A percentile compares a stretch with the other conserved stretches of the same genome.
These are phyloP conservation scores for Nemania sp. DNA, from an alignment of 2,329 filamentous ascomycete species.

Conservation along the genomic window DNA sequence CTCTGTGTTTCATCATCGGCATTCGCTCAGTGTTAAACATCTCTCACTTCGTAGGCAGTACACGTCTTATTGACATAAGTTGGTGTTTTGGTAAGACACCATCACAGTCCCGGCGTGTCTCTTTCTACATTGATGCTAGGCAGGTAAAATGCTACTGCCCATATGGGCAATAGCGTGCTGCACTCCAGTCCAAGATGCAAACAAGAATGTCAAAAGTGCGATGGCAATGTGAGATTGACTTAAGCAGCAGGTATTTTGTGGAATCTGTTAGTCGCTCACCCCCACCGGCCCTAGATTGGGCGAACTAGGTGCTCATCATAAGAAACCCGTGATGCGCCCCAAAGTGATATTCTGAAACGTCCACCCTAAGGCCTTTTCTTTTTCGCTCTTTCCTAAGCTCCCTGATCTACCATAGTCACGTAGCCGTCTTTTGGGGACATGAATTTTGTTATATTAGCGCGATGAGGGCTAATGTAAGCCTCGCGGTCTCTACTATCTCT, in stretches of 20 bases:
- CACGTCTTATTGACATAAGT: conserved; percentile 3
- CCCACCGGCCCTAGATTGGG: too few species aligned
- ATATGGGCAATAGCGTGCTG: neutral
- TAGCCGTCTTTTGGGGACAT: neutral
- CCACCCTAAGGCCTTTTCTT: neutral
- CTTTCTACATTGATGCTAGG: conserved; percentile 1
- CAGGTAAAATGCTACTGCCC: neutral
- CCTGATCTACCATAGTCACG: neutral
- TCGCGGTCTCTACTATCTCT: neutral
- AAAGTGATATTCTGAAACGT: neutral
- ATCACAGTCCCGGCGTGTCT: neutral
- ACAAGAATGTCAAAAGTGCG: neutral
- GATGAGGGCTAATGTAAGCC: neutral
- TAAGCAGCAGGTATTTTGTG: neutral
- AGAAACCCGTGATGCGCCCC: too few species aligned
- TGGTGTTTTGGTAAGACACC: conserved; percentile 1
- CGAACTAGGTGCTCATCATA: too few species aligned
- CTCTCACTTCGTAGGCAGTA: conserved; percentile 1
- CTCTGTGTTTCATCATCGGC: neutral
- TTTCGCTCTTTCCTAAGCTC: neutral
- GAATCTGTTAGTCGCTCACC: too few species aligned
- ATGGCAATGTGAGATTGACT: neutral
- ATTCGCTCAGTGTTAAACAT: neutral
- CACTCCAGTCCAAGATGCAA: neutral
- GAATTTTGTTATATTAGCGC: neutral